Base-by-base conservation (phyloP, 2,329 filamentous ascomycete genomes). In the Colletotrichum tropicale region DNA sequence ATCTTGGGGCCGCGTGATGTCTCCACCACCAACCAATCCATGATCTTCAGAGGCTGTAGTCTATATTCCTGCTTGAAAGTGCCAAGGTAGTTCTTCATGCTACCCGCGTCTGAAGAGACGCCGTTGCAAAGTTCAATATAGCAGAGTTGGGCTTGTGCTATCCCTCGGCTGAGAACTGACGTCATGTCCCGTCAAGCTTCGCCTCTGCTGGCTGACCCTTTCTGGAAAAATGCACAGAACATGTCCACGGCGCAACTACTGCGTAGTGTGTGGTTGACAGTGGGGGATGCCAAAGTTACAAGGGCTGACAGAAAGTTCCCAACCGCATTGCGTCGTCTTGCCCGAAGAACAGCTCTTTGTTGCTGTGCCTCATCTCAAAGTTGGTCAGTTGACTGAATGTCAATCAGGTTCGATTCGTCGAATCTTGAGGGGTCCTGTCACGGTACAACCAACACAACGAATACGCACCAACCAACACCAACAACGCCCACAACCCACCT, bases 141-240 rank as follows among this genome's bases (percentile, higher is more conserved):
- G 13, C 12, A 58, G 21, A 52, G 10, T 36, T 71, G 36, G 26
- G 34, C 61, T 62, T 26, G 32, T 68, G 56, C 38, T 12, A 32
- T 67, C 43, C 24, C 62, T 55, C 62, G 34, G n/a, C 69, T 67
- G 62, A 67, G 56, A 18, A 18, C 70, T 75, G 74, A 75, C 74
- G 70, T 74, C 70, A 75, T 48, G 28, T n/a, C 56, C n/a, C 24
- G 12, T 43, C 60, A 36, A 43, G 24, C 34, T 66, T 69, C 43
- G 21, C 24, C 34, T 38, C 55, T 55, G 72, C 72, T 67, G 68
- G 61, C 56, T 32, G 16, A 66, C 36, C 43, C 43, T 55, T 66
- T 71, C 61, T 61, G 62, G 52, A 43, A 70, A 8, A 64, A 38
- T 24, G 5, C 28, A 68, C 24, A 48, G 43, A 48, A 48, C 10